Evolutionary conservation across 345 rosid genomes (phyloP), one percentile per base, ranked within the genome.

Genomic region (Hevea brasiliensis): DNA sequence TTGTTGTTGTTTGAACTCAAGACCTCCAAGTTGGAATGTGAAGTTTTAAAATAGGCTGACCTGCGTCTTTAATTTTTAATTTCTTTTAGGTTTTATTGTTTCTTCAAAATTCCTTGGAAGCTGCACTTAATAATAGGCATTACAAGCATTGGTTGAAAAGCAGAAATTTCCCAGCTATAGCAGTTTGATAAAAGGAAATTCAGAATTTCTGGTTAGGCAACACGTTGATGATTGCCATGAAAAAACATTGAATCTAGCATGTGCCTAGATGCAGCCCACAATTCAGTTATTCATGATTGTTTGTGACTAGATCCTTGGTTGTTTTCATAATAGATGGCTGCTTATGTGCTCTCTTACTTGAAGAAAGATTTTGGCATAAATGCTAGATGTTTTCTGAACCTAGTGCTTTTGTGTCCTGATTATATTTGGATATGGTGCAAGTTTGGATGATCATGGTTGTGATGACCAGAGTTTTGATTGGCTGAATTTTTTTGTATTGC

Each of bases 401-500:
- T 11, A 14, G 62, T 21, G 48, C 37, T 29, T 32, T 29, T 51
- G 45, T 13, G 14, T 55, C 13, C 18, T 37, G 12, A 7, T 15
- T 23, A 21, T 27, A 55, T 3, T 41, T 55, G 40, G 27, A 60
- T 21, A 21, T 26, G 11, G 14, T 15, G 23, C 26, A 26, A 4
- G 50, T 20, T 50, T 55, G 7, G 55, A 5, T 15, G 55, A 17
- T 50, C 7, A 15, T 18, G 55, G n/a, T 50, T 41, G 17, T 56
- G 62, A 42, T 65, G 57, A 29, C 0, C 45, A 29, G 12, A 62
- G 63, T 63, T 32, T 57, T 56, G 57, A 59, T 58, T 5, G 14
- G 44, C 41, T 71, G 29, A n/a, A 70, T n/a, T 58, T 41, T 68
- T 68, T 27, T 24, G 12, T 51, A 54, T 83, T 74, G 8, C 75